phyloP scores from a whole-genome alignment of 805 yeast species.

The Kuraishia hungarica region DNA sequence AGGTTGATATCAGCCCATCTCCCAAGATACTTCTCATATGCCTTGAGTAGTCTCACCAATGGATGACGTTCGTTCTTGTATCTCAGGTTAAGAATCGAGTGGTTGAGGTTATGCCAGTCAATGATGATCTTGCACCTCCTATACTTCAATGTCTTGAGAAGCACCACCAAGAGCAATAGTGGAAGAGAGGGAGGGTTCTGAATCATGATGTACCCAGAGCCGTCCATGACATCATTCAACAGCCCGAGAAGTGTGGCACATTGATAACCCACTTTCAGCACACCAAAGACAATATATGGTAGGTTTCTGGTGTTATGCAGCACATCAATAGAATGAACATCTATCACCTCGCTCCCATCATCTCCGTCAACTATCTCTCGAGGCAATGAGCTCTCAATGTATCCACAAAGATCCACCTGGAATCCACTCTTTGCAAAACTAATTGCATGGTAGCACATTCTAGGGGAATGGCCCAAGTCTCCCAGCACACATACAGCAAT shows the following conservation, averaged over 20 bases:
- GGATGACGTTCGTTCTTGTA: constrained; percentile 47
- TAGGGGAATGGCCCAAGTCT: constrained; percentile 90
- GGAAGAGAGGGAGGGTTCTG: constrained; percentile 96
- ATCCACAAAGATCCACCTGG: constrained; percentile 80
- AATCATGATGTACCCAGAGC: constrained; percentile 61
- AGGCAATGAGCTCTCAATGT: constrained; percentile 51
- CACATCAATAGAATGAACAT: constrained; percentile 37
- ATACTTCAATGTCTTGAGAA: constrained; percentile 33
- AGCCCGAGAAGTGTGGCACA: constrained; percentile 34
- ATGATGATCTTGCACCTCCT: constrained; percentile 58
- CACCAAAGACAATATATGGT: constrained; percentile 52
- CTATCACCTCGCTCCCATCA: constrained; percentile 27
- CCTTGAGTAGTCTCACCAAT: constrained; percentile 47
- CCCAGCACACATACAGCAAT: constrained; percentile 82
- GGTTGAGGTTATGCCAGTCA: constrained; percentile 97
- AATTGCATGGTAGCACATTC: constrained; percentile 85
- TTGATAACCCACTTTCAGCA: constrained; percentile 53
- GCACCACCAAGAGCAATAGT: constrained; percentile 51
- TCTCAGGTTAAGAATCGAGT: constrained; percentile 66
- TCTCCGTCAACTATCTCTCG: constrained; percentile 36
- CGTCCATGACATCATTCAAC: constrained; percentile 48
- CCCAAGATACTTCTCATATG: constrained; percentile 59
- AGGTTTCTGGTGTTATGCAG: constrained; percentile 27
- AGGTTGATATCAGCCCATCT: constrained; percentile 61
- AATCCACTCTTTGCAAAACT: constrained; percentile 66